Conservation (phyloP, 192 early-diverging fungal genomes). For the Fimicolochytrium jonesii region DNA sequence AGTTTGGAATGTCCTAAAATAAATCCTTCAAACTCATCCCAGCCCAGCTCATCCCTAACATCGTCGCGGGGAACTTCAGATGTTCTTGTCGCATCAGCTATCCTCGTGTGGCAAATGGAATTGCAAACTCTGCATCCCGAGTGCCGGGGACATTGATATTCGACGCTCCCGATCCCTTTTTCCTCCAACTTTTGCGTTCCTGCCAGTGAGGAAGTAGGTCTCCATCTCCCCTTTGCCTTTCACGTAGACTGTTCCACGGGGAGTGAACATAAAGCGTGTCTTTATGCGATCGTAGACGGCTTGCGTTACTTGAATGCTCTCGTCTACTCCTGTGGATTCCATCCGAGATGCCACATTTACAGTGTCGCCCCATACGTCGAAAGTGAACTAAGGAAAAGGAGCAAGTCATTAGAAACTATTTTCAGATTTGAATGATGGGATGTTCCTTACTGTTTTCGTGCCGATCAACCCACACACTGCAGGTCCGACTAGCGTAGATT, state of each 20-base stretch:
- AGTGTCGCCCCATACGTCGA: slow-evolving; percentile 40
- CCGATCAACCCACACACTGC: slow-evolving; percentile 30
- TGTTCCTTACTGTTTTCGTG: slow-evolving; percentile 21
- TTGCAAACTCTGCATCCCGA: too few species aligned
- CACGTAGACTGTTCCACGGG: slow-evolving; percentile 25
- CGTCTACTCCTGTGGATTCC: slow-evolving; percentile 27
- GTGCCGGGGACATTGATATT: slow-evolving; percentile 9
- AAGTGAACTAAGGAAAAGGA: slow-evolving; percentile 21
- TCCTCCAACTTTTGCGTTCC: not conserved
- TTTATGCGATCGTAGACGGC: slow-evolving; percentile 21
- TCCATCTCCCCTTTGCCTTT: slow-evolving; percentile 39
- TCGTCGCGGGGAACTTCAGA: too few species aligned
- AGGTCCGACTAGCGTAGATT: slow-evolving; percentile 12
- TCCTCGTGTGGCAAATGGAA: too few species aligned
- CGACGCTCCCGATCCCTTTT: not conserved
- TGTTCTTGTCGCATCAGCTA: too few species aligned
- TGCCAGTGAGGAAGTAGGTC: slow-evolving; percentile 24
- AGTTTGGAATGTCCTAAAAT: too few species aligned
- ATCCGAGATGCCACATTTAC: slow-evolving; percentile 35
- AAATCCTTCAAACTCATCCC: too few species aligned
- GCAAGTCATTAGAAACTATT: not conserved
- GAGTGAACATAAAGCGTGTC: slow-evolving; percentile 13
- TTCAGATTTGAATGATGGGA: not conserved
- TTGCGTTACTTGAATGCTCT: slow-evolving; percentile 32
- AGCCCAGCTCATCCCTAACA: too few species aligned